phyloP scores from a whole-genome alignment of 805 yeast genomes.

The Saccharomycopsis javanensis region DNA sequence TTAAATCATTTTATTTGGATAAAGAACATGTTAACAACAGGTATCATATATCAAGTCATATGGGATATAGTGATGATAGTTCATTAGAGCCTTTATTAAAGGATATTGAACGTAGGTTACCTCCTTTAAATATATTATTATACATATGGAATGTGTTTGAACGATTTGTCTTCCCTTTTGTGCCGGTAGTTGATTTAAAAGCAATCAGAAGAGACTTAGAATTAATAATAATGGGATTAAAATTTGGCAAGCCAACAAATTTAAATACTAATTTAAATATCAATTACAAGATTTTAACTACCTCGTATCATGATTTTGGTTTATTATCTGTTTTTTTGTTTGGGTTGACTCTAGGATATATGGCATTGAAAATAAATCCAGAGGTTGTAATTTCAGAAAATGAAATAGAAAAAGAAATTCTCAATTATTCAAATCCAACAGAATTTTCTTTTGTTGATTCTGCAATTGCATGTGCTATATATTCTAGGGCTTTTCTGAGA shows the following conservation, averaged over 20 bases:
- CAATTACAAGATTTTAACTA: conserved; percentile 3
- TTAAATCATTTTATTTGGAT: background rate
- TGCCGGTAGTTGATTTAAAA: conserved; percentile 9
- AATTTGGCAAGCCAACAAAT: background rate
- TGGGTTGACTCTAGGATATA: conserved; percentile 9
- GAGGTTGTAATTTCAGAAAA: background rate
- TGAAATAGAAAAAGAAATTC: conserved; percentile 5
- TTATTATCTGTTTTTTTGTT: conserved; percentile 9
- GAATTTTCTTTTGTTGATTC: conserved; percentile 6
- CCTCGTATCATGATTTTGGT: conserved; percentile 2
- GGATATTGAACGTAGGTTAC: conserved; percentile 7
- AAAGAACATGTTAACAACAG: background rate
- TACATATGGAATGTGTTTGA: conserved; percentile 10
- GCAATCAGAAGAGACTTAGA: conserved; percentile 8
- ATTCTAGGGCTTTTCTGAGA: conserved; percentile 5
- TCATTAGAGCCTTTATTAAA: background rate
- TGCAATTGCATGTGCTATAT: conserved; percentile 8
- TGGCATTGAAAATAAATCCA: conserved; percentile 12
- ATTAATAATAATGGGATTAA: conserved; percentile 7
- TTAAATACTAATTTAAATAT: background rate
- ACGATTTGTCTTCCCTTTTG: conserved; percentile 13
- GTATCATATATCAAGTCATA: background rate
- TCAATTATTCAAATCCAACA: conserved; percentile 2
- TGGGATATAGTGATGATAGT: background rate
- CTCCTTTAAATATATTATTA: background rate